Percentiles rank a stretch among this genome's conserved stretches.
Conservation (phyloP, 2,329 filamentous ascomycete genomes). For the Ustilaginoidea virens region DNA sequence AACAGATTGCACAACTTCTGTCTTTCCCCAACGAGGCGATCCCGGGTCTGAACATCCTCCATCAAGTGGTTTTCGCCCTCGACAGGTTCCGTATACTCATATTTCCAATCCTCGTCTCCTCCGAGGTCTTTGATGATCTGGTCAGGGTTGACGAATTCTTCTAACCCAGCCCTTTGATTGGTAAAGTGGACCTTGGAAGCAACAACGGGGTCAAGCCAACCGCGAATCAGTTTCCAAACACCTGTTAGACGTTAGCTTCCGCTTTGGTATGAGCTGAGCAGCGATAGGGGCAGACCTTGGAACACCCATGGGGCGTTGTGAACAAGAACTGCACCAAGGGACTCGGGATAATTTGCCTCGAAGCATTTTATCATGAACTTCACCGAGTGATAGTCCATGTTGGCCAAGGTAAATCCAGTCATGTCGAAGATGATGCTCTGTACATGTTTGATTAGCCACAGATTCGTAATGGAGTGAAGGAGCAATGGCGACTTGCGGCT, state of each 20-base stretch:
- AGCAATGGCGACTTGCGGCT: constrained; percentile 75
- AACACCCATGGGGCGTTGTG: constrained; percentile 98
- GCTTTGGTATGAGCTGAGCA: neutral
- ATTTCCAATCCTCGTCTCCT: constrained; percentile 72
- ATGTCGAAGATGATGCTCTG: constrained; percentile 92
- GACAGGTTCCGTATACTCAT: constrained; percentile 64
- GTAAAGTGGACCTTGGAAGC: constrained; percentile 90
- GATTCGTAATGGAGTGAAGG: too few species aligned
- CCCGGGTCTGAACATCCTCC: constrained; percentile 46
- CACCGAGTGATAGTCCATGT: constrained; percentile 96
- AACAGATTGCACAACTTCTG: constrained; percentile 53
- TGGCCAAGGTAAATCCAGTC: constrained; percentile 82
- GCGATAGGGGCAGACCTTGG: constrained; percentile 45
- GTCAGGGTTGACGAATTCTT: constrained; percentile 54
- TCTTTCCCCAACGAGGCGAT: constrained; percentile 48
- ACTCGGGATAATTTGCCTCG: constrained; percentile 96
- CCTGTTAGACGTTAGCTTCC: constrained; percentile 27
- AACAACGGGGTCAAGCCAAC: constrained; percentile 94
- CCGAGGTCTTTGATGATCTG: constrained; percentile 73
- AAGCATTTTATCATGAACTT: constrained; percentile 99
- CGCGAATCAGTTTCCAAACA: constrained; percentile 91
- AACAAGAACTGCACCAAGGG: constrained; percentile 73
- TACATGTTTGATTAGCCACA: too few species aligned
- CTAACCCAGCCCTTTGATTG: constrained; percentile 63
- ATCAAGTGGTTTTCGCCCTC: constrained; percentile 63